Conservation (phyloP, 2,329 filamentous ascomycete genomes). For the Fusarium sp. region DNA sequence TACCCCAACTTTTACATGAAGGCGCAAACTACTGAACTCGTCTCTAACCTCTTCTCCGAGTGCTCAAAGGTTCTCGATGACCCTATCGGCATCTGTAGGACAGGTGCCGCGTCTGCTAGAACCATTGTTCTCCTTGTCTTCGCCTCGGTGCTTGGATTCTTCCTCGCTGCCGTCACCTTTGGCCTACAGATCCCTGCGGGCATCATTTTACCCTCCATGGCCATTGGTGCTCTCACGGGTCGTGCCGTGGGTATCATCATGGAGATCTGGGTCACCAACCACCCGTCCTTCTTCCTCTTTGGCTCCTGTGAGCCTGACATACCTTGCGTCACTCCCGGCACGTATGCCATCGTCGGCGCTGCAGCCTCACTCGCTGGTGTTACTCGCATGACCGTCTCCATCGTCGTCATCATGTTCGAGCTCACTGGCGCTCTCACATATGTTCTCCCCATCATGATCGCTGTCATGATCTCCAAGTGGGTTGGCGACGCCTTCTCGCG, state of each 20-base stretch:
- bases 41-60: slow-evolving; percentile 92
- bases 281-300: slow-evolving; percentile 83
- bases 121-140: slow-evolving; percentile 87
- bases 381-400: slow-evolving; percentile 96
- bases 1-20: slow-evolving; percentile 98
- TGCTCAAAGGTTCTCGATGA: slow-evolving; percentile 87
- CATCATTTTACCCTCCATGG: slow-evolving; percentile 95
- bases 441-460: slow-evolving; percentile 98
- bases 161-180: slow-evolving; percentile 89
- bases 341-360: slow-evolving; percentile 96
- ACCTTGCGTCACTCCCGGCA: slow-evolving; percentile 91
- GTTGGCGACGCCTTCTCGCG: slow-evolving; percentile 95
- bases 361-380: slow-evolving; percentile 94
- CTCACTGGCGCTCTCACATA: slow-evolving; percentile 96
- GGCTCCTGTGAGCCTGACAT: slow-evolving; percentile 84
- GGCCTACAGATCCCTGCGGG: slow-evolving; percentile 94
- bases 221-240: slow-evolving; percentile 90
- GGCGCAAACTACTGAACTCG: slow-evolving; percentile 89
- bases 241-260: slow-evolving; percentile 90
- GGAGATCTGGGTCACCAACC: slow-evolving; percentile 85
- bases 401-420: slow-evolving; percentile 99
- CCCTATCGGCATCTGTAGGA: slow-evolving; percentile 90
- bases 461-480: slow-evolving; percentile 98
- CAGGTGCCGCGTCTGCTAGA: slow-evolving; percentile 81
- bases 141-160: slow-evolving; percentile 85